These are phyloP conservation scores for Aegilops sharonensis DNA, from an alignment of 176 grass and related monocot species.

Conservation along the genomic window DNA sequence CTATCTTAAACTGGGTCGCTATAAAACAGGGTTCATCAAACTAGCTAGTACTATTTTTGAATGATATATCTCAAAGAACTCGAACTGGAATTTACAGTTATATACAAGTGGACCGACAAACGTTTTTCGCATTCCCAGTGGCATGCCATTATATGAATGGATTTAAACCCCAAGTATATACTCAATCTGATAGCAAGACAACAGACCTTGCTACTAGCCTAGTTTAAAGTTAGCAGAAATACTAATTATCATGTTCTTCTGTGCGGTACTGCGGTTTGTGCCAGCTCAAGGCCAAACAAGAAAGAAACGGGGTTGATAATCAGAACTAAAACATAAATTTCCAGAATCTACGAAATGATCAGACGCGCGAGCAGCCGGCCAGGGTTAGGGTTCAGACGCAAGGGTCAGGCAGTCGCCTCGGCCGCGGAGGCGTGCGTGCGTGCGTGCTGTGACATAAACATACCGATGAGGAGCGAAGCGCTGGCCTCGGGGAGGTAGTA, in stretches of 20 bases:
- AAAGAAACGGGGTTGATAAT: not conserved
- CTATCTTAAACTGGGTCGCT: not conserved
- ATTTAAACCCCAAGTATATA: not conserved
- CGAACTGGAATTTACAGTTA: not conserved
- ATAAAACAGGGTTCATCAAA: not conserved
- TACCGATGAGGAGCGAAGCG: constrained; percentile 96
- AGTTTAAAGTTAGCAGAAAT: not conserved
- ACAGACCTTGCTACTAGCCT: not conserved
- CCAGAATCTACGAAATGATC: not conserved
- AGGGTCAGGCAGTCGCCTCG: not conserved
- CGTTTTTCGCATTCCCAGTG: not conserved
- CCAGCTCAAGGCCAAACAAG: not conserved
- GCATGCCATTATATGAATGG: not conserved
- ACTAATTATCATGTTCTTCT: not conserved
- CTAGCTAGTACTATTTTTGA: not conserved
- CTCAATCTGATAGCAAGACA: not conserved
- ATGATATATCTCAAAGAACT: constrained; percentile 6
- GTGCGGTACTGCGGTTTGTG: not conserved
- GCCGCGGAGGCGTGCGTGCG: not conserved
- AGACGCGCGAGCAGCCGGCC: not conserved
- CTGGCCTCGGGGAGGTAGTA: constrained; percentile 99
- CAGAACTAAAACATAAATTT: not conserved
- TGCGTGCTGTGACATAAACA: not conserved
- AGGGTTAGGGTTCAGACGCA: not conserved
- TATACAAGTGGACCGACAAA: not conserved